These are phyloP conservation scores for Pinguiococcus pyrenoidosus DNA, from an alignment of 108 stramenopile genomes.

Conservation along the genomic window DNA sequence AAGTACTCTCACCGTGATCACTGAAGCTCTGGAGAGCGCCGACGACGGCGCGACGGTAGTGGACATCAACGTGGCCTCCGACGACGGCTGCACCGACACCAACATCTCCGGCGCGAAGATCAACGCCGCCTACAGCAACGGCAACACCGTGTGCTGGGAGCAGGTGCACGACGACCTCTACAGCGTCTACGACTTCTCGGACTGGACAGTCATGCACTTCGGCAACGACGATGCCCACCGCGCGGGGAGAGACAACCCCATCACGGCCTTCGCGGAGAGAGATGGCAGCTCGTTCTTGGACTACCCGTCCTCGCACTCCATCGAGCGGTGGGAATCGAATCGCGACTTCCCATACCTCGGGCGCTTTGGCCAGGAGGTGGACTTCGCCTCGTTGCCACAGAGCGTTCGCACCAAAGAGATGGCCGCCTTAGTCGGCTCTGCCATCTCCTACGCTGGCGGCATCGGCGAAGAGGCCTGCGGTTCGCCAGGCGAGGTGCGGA, in stretches of 20 bases:
- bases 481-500: slow-evolving; percentile 35
- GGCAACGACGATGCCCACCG: neutral
- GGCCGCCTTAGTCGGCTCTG: slow-evolving; percentile 9
- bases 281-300: neutral
- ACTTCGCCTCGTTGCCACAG: neutral
- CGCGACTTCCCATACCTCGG: slow-evolving; percentile 4
- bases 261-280: slow-evolving; percentile 1
- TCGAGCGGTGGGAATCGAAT: slow-evolving; percentile 7
- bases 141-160: slow-evolving; percentile 32
- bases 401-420: slow-evolving; percentile 22
- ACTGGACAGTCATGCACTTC: slow-evolving; percentile 10
- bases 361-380: slow-evolving; percentile 18
- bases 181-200: slow-evolving; percentile 24
- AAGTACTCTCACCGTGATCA: neutral
- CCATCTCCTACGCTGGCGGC: neutral
- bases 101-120: slow-evolving; percentile 21
- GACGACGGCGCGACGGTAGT: slow-evolving; percentile 18
- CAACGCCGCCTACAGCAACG: slow-evolving; percentile 18
- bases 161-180: slow-evolving; percentile 36
- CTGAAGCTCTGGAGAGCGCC: slow-evolving; percentile 3
- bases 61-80: slow-evolving; percentile 11
- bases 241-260: neutral
- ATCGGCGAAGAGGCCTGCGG: slow-evolving; percentile 34
- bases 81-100: slow-evolving; percentile 1
- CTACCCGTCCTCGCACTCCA: slow-evolving; percentile 4